Evolutionary conservation across 495 filamentous ascomycete genomes (phyloP), one percentile per base, ranked within the genome.

Genomic region (Cetradonia linearis): DNA sequence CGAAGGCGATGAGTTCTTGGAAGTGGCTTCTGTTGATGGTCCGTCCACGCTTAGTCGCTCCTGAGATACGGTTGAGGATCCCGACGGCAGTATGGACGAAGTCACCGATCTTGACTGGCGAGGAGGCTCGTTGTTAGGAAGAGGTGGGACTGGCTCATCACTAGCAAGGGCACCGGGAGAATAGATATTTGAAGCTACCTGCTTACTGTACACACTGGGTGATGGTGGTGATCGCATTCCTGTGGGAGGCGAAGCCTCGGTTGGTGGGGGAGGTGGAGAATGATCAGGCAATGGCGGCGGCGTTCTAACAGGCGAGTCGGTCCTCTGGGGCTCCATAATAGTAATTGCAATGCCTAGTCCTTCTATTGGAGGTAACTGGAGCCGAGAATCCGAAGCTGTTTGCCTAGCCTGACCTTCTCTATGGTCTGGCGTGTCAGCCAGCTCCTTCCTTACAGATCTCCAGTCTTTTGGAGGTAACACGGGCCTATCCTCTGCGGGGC

Each of bases 61-160:
- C 23, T 62, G 71, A 16, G 66, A 73, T 8, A 77, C 64, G 30
- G 73, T 74, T 13, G 74, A 79, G 40, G 74, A 68, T 18, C 74
- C 64, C 8, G 66, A 68, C 28, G 56, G 58, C 47, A 60, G 64
- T 46, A 37, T 56, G 9, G 64, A 63, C 16, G 64, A 50, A 49
- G 58, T 38, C 68, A 53, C 72, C 75, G 60, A 75, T 71, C 27
- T 65, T 27, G 56, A 58, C 34, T 46, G 59, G 36, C 27, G 38
- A 42, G 56, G 38, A 34, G 61, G 44, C 14, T 71, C 54, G 75
- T 63, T 54, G 76, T 86, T 68, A 73, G 86, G 62, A 76, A 85
- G 55, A 83, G 81, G 50, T 72, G 76, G 59, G 82, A 78, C 52
- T 82, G 78, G 65, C 75, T 78, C 25, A 80, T 82, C 57, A 78